Evolutionary conservation across 164 flowering plant genomes (phyloP), one percentile per base, ranked within the genome.

Genomic region (Cinnamomum micranthum): DNA sequence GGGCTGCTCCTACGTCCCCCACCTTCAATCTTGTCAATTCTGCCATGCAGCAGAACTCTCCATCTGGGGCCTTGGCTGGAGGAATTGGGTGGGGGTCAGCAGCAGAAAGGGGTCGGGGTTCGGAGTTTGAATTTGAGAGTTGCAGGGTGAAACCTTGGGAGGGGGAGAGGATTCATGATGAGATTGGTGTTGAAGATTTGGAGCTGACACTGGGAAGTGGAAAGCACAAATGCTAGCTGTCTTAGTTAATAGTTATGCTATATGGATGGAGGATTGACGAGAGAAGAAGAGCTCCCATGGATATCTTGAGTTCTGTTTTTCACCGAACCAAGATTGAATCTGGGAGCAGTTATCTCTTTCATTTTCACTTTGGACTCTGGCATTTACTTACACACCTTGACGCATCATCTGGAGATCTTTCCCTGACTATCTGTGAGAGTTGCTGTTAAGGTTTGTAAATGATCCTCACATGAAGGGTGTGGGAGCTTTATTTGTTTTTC

Each of bases 151-250:
- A 82, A 77, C 81, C 98, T 1, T 94, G 98, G 98, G 98, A 94
- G 69, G 98, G 98, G 6, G 98, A 94, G 86, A 88, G 86, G 74
- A 92, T 92, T 72, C 95, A 89, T 80, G 98, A 93, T 50, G 98
- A 93, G 52, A 74, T 92, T 2, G 94, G 86, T 1, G 82, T 86
- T 24, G 98, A 94, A 67, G 97, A 92, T 82, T 77, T 94, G 71
- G 98, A 94, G 84, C 95, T 94, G 76, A 94, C 97, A 0, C 93
- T 94, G 19, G 97, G 97, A 4, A 86, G 81, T 71, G 83, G 88
- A 41, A 93, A 90, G 77, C 72, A 73, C 23, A 55, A 19, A n/a
- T n/a, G 73, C 35, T 60, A 69, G 47, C 78, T 68, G 66, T 72
- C 59, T 55, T 64, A 20, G 4, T 64, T 22, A 6, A 6, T 11